phyloP scores from a whole-genome alignment of 2,329 filamentous ascomycete species.

The Fusarium nisikadoi region DNA sequence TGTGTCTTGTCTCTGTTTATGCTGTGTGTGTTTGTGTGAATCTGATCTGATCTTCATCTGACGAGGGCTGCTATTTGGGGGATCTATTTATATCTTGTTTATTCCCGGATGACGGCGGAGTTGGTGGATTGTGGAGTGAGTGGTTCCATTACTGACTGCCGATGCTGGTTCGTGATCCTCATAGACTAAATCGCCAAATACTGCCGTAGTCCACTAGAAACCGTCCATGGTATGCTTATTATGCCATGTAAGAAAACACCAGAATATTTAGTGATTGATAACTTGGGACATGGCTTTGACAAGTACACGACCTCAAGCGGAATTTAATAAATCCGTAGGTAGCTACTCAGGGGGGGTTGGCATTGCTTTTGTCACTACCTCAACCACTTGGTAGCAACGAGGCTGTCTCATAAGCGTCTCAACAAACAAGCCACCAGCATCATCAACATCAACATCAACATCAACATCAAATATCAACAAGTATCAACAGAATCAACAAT shows the following conservation, averaged over 20 bases:
- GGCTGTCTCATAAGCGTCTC: neutral
- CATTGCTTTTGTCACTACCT: neutral
- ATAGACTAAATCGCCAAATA: neutral
- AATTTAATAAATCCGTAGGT: neutral
- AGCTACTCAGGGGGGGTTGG: neutral
- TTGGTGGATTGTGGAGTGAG: neutral
- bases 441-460: neutral
- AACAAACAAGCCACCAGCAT: neutral
- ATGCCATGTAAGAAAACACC: neutral
- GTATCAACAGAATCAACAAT: neutral
- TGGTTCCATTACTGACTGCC: neutral
- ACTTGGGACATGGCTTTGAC: neutral
- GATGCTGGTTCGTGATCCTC: neutral
- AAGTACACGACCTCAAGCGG: neutral
- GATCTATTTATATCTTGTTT: slow-evolving; percentile 8
- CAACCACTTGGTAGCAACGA: neutral
- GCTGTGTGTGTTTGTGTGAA: neutral
- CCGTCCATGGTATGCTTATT: too few species aligned
- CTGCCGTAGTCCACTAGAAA: neutral
- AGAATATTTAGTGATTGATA: neutral
- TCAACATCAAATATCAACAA: neutral
- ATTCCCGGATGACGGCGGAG: neutral
- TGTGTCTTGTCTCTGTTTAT: neutral
- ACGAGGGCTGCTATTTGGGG: neutral
- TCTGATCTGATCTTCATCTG: neutral